Percentiles rank a stretch among this genome's conserved stretches.
phyloP scores from a whole-genome alignment of 768 basidiomycete genomes.

The Leccinum subgranulosum region DNA sequence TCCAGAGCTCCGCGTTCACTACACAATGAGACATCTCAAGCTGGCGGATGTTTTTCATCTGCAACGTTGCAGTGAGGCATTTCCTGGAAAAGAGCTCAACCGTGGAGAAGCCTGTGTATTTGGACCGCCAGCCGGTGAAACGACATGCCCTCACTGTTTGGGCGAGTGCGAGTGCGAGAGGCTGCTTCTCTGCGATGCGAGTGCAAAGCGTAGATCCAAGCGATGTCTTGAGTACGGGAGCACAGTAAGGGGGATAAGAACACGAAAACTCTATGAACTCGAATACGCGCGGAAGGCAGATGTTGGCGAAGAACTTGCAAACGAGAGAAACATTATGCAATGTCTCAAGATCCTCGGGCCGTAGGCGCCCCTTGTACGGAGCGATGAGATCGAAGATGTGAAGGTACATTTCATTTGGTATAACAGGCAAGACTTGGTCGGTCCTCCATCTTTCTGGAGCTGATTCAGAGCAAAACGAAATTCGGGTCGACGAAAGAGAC shows the following conservation, averaged over 20 bases:
- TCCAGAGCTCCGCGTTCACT: background rate
- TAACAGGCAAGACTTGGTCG: background rate
- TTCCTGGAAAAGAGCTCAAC: background rate
- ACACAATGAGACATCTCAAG: background rate
- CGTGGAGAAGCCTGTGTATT: background rate
- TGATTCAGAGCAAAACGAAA: background rate
- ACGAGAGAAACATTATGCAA: no score
- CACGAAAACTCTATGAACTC: no score
- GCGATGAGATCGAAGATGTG: background rate
- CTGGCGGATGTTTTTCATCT: background rate
- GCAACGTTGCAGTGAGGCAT: background rate
- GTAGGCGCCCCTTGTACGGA: background rate
- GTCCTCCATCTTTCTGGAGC: background rate
- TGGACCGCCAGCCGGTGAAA: background rate
- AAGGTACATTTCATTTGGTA: background rate
- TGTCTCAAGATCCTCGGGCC: no score
- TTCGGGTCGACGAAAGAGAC: background rate
- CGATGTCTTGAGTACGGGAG: no score
- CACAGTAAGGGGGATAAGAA: no score
- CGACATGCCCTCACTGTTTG: background rate
- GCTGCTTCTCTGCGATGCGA: no score
- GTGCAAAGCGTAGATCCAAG: no score
- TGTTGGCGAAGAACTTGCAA: no score
- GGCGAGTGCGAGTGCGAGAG: no score
- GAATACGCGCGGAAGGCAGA: no score